phyloP scores from a whole-genome alignment of 2,329 filamentous ascomycete species.

The Phialophora tarda region DNA sequence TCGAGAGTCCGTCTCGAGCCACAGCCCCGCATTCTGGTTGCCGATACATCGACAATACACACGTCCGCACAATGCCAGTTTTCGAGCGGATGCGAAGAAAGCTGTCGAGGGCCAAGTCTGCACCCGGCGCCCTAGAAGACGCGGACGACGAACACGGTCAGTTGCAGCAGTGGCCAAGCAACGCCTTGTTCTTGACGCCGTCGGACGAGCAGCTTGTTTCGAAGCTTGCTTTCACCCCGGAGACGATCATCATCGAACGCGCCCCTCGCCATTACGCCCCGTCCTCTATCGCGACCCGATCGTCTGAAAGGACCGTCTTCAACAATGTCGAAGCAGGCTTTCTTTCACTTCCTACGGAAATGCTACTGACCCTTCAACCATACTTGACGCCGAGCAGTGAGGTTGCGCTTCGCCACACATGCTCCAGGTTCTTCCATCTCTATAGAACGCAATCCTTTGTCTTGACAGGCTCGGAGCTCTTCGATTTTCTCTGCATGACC shows the following conservation, averaged over 20 bases:
- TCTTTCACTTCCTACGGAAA: constrained; percentile 38
- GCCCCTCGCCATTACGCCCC: constrained; percentile 29
- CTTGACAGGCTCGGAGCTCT: constrained; percentile 36
- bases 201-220: constrained; percentile 40
- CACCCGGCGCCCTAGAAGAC: constrained; percentile 7
- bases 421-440: constrained; percentile 38
- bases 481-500: constrained; percentile 40
- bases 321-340: constrained; percentile 39
- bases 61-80: constrained; percentile 25
- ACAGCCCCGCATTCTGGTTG: constrained; percentile 10
- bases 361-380: constrained; percentile 34
- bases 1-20: background rate
- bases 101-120: constrained; percentile 37
- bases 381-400: constrained; percentile 36
- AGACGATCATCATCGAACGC: constrained; percentile 37
- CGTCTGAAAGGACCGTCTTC: constrained; percentile 39
- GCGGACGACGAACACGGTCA: constrained; percentile 17
- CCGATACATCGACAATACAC: constrained; percentile 1
- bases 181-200: constrained; percentile 33
- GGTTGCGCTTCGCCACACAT: constrained; percentile 38
- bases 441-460: constrained; percentile 37
- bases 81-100: constrained; percentile 31
- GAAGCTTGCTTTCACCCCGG: constrained; percentile 35
- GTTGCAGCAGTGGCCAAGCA: constrained; percentile 28
- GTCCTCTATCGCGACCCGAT: constrained; percentile 33